Evolutionary conservation across 2,329 filamentous ascomycete species (phyloP), one percentile per base, ranked within the genome.

Genomic region (Monosporascus ibericus): DNA sequence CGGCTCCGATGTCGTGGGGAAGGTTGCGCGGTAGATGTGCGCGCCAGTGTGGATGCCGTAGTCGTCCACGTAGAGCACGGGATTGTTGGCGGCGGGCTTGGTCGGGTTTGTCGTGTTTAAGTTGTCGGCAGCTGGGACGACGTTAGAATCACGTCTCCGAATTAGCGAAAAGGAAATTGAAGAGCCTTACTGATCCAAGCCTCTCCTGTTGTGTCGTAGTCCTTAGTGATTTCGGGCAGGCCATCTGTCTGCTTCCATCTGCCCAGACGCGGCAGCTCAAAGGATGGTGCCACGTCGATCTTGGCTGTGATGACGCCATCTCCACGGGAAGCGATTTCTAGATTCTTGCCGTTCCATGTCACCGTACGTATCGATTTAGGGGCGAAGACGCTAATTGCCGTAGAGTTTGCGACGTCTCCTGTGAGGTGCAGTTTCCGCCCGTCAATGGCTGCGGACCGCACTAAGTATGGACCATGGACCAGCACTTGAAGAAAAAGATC

Each of bases 61-160:
- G 55, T 84, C 79, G 36, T 78, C 78, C 1, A 79, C 76, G 55
- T 79, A 83, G 1, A 84, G 70, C 0, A 82, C 76, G 0, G 80
- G 79, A 34, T 80, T 73, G 6, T 77, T 79, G 9, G 64, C 59
- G 2, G 76, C 71, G 0, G 80, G 79, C 15, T 69, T 66, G 0
- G 75, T 68, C 0, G 72, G 66, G 56, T 79, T 81, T 6, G 73
- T 65, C 0, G 77, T 80, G 6, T 69, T 74, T 6, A 66, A 76
- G 44, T 80, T 75, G 60, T 78, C 71, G 14, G 78, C 78, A 5
- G 72, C 66, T 55, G 30, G 60, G 70, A 4, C 8, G 8, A 15
- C 38, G 22, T 60, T 24, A 54, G 49, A 44, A 27, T 3, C 6
- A 18, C 5, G 30, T 11, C 9, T 34, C 30, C 9, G 30, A 14